Conservation (phyloP, 163 green algal genomes). For the Scenedesmus sp. region DNA sequence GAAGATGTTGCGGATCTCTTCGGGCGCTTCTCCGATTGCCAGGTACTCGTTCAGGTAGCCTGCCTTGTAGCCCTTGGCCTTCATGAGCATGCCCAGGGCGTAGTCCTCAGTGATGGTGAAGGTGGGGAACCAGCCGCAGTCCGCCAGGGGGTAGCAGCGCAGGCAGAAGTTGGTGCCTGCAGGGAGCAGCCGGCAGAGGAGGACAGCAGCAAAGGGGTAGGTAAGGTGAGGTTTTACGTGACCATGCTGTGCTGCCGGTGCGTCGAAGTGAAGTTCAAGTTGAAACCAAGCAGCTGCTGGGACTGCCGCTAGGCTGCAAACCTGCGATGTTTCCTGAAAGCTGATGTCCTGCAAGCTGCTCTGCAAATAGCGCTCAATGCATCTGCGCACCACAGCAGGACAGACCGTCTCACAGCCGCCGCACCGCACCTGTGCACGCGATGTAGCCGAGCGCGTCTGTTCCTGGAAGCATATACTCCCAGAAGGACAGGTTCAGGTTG, state of each 20-base stretch:
- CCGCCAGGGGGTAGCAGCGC: conserved; percentile 56
- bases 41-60: conserved; percentile 70
- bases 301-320: no score
- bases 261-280: no score
- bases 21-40: conserved; percentile 62
- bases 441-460: conserved; percentile 65
- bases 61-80: conserved; percentile 59
- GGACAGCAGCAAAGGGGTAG: no score
- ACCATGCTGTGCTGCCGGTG: no score
- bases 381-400: background rate
- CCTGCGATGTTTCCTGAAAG: no score
- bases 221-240: no score
- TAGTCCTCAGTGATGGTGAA: conserved; percentile 61
- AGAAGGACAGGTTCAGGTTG: conserved; percentile 62
- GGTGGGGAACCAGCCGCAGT: conserved; percentile 66
- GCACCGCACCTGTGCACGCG: conserved; percentile 54
- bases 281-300: no score
- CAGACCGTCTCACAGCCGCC: background rate
- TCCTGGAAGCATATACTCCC: conserved; percentile 60
- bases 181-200: background rate
- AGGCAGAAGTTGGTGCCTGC: conserved; percentile 70
- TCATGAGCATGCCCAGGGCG: conserved; percentile 56
- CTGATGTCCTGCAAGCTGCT: background rate
- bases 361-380: background rate
- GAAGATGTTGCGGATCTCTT: conserved; percentile 69